A percentile compares a stretch with the other conserved stretches of the same genome.
Evolutionary conservation across 23 red algal species (phyloP).

Genomic region (Gracilaria gracilis): DNA sequence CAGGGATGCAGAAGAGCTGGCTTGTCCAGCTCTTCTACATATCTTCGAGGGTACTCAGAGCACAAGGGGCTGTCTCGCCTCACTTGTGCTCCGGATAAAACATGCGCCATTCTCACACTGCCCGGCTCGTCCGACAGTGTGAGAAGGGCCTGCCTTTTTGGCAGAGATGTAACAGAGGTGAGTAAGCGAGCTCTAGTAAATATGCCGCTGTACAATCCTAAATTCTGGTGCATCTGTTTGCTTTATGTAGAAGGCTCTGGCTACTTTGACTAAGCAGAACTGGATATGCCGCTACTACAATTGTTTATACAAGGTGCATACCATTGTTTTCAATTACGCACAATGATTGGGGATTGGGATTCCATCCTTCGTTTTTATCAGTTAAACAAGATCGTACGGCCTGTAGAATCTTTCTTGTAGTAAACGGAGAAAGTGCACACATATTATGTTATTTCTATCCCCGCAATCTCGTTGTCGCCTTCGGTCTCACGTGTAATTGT

Average conservation of each 20-base stretch:
- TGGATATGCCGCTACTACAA: too few relatives aligned
- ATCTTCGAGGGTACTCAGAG: too few relatives aligned
- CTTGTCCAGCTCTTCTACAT: too few relatives aligned
- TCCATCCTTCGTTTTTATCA: too few relatives aligned
- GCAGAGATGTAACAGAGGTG: not conserved
- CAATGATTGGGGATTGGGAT: too few relatives aligned
- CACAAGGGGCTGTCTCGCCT: not conserved
- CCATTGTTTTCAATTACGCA: too few relatives aligned
- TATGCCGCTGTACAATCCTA: too few relatives aligned
- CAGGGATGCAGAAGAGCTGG: too few relatives aligned
- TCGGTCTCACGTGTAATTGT: not conserved
- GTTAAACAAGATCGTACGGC: too few relatives aligned
- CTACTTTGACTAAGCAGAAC: too few relatives aligned
- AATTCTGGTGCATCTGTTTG: not conserved
- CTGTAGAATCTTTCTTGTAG: too few relatives aligned
- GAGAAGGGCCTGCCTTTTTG: not conserved
- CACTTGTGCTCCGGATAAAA: not conserved
- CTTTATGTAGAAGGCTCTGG: not conserved
- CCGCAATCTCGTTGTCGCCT: not conserved
- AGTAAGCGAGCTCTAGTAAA: not conserved
- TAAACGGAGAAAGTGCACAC: not conserved
- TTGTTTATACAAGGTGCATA: too few relatives aligned
- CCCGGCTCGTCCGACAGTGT: not conserved
- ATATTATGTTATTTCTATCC: not conserved
- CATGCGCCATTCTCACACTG: not conserved